Conservation (phyloP, 176 grass and related monocot genomes). For the Raddia distichophylla region DNA sequence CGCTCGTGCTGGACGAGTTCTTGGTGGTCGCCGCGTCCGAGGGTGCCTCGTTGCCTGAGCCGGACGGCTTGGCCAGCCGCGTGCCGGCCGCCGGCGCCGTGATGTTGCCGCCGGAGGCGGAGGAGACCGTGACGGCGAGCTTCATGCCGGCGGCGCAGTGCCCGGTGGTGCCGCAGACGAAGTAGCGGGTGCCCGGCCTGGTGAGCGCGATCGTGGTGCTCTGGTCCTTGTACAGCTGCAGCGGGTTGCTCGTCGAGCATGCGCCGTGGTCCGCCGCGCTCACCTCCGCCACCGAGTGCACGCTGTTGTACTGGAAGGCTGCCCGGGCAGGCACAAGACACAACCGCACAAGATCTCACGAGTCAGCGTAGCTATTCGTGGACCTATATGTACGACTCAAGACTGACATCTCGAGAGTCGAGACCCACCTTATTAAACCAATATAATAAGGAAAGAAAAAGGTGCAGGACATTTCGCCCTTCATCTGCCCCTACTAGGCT, state of each 20-base stretch:
- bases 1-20: constrained; percentile 24
- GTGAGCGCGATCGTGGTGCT: constrained; percentile 62
- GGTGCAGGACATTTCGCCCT: too few species aligned
- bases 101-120: constrained; percentile 11
- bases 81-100: not conserved
- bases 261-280: constrained; percentile 53
- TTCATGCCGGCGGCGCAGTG: constrained; percentile 82
- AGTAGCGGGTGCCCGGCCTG: constrained; percentile 62
- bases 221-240: constrained; percentile 50
- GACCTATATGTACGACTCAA: not conserved
- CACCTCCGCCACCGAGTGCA: constrained; percentile 69
- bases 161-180: constrained; percentile 61
- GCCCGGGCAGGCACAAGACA: not conserved
- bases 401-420: not conserved
- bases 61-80: constrained; percentile 30
- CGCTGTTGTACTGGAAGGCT: constrained; percentile 62
- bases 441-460: too few species aligned
- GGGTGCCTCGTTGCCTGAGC: too few species aligned
- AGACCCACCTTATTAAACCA: not conserved
- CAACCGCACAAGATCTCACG: constrained; percentile 2
- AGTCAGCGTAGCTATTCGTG: not conserved
- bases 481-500: too few species aligned
- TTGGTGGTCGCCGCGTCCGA: constrained; percentile 8
- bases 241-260: constrained; percentile 58
- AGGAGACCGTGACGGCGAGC: constrained; percentile 53